These are phyloP conservation scores for Ceratobasidium theobromae DNA, from an alignment of 1,284 basidiomycete species.

Conservation along the genomic window DNA sequence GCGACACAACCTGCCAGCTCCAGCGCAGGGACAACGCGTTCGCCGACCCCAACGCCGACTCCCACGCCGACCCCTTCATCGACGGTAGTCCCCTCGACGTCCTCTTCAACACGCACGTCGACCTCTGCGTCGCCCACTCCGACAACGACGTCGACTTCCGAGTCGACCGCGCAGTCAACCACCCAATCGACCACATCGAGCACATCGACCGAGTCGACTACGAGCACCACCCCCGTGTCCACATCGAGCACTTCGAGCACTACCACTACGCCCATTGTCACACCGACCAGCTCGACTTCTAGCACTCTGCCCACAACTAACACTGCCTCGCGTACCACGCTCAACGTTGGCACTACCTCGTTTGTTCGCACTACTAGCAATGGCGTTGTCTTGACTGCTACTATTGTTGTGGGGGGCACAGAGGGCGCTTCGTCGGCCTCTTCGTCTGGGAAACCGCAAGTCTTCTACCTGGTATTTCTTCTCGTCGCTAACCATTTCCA, in stretches of 20 bases:
- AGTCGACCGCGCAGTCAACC: not conserved
- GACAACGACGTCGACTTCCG: no score
- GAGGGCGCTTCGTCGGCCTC: not conserved
- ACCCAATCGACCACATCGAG: not conserved
- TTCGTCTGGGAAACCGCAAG: slow-evolving; percentile 22
- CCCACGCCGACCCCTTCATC: not conserved
- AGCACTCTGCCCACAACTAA: not conserved
- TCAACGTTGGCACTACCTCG: not conserved
- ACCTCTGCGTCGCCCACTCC: not conserved
- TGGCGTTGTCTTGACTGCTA: slow-evolving; percentile 9
- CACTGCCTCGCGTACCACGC: not conserved
- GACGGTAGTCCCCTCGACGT: not conserved
- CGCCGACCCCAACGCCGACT: not conserved
- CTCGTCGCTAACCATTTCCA: not conserved
- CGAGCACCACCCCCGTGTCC: not conserved
- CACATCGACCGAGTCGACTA: not conserved
- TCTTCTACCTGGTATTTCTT: not conserved
- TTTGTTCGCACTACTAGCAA: not conserved
- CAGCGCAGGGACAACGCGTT: not conserved
- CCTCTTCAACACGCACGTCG: not conserved
- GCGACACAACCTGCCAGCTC: not conserved
- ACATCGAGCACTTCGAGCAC: not conserved
- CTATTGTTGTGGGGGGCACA: not conserved
- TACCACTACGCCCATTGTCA: not conserved
- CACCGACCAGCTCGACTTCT: not conserved